phyloP scores from a whole-genome alignment of 169 alveolate genomes.

The Amoebophrya sp. region DNA sequence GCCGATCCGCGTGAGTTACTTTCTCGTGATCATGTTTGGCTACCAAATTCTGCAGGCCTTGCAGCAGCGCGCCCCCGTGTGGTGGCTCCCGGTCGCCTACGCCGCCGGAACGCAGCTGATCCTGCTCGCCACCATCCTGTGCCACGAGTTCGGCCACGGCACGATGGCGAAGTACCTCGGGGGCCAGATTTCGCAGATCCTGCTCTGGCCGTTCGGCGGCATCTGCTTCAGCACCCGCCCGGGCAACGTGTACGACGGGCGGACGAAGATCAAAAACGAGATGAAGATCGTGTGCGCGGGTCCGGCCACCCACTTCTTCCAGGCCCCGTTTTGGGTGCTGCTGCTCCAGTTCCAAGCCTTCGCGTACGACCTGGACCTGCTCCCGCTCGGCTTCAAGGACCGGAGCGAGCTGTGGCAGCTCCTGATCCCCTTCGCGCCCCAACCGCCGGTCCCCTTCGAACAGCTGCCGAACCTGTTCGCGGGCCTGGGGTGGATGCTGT shows the following conservation, averaged over 20 bases:
- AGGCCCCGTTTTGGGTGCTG: constrained; percentile 33
- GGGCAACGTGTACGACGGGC: background rate
- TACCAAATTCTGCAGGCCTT: background rate
- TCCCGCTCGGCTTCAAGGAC: background rate
- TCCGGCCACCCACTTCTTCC: constrained; percentile 34
- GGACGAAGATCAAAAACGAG: constrained; percentile 3
- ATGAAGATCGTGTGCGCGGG: constrained; percentile 33
- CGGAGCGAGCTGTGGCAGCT: background rate
- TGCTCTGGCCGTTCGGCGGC: constrained; percentile 37
- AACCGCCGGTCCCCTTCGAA: background rate
- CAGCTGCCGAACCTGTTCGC: background rate
- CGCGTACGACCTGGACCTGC: background rate
- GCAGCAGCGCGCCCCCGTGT: background rate
- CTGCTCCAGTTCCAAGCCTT: background rate
- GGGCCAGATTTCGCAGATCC: constrained; percentile 16
- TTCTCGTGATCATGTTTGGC: constrained; percentile 6
- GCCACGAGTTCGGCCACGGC: constrained; percentile 39
- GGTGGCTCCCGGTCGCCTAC: constrained; percentile 1
- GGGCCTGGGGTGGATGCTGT: background rate
- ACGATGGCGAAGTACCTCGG: constrained; percentile 29
- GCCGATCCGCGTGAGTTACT: constrained; percentile 30
- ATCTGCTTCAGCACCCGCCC: constrained; percentile 33
- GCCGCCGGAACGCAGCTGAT: constrained; percentile 30
- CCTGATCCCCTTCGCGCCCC: background rate
- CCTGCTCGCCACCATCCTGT: constrained; percentile 23